Evolutionary conservation across 768 basidiomycete genomes (phyloP), one percentile per base, ranked within the genome.

Genomic region (Tephrocybe rancida): DNA sequence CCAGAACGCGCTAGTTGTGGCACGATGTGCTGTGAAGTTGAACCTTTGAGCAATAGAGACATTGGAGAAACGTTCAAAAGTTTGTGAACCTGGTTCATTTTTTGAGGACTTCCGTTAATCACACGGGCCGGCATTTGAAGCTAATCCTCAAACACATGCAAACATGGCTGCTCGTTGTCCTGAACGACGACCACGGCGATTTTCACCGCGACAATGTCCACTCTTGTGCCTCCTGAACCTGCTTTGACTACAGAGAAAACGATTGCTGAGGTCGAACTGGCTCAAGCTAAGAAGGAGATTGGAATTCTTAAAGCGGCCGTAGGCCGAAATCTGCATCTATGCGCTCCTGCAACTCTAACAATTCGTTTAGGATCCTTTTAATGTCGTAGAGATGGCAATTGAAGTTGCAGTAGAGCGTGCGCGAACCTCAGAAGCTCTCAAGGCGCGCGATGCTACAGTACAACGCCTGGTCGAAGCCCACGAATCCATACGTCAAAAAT

Each of bases 361-460:
- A 19, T n/a, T 26, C 19, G 22, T 27, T 14, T 39, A 82, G 79
- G 76, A 77, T 54, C 77, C 79, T 6, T 70, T 78, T 42, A 72
- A 73, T 43, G 69, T 73, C 29, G 79, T 76, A 2, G 82, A 84
- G 56, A 73, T 82, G 64, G 77, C 82, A 10, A 67, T 86, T 24
- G 80, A 83, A 52, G 69, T 84, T 18, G 77, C 83, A 55, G 67
- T 78, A 29, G 84, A 86, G 57, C 75, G 73, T 35, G 51, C 78
- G 44, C 77, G 78, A 44, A 78, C 84, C 1, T 67, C 65, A 19
- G 86, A 89, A 61, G 85, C 84, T 1, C 65, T 85, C 48, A 71
- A 69, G 24, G 88, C 87, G 26, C 82, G 88, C 35, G 88, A 90
- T 61, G 78, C 75, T 26, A 80, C 78, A 14, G 79, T 87, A 1